Base-by-base conservation (phyloP, 2,329 filamentous ascomycete species). In the Bipolaris sorokiniana region DNA sequence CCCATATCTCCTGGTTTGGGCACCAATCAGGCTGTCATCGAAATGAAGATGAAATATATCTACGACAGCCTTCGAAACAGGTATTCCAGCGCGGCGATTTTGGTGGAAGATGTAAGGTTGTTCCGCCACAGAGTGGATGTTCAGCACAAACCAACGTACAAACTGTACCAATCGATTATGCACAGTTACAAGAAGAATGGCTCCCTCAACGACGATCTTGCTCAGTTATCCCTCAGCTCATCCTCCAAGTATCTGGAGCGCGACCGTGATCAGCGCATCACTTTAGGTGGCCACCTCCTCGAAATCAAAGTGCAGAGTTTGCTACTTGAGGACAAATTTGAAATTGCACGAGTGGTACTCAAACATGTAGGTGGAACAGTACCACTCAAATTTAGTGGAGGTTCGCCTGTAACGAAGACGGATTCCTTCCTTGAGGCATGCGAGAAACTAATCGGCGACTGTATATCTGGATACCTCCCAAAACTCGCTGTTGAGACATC, bases 141-240 rank as follows among this genome's bases (percentile, higher is more conserved):
- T 9, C 70, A 71, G 40, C 67, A 79, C 46, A 72, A 79, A 41
- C 77, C 77, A 2, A 67, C 67, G 0, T 69, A 74, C 45, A 79
- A 76, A 48, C 75, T 80, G 13, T 69, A 78, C 28, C 71, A 79
- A 42, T 77, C 78, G 11, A 75, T 63, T 0, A 26, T 75, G 6
- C 59, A 72, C 41, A 61, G 65, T 6, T 61, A 53, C 40, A 20
- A 44, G 6, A 51, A 51, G 23, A 37, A 55, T 13, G 11, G 23
- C 10, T 45, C 67, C 44, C 50, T 75, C 7, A 68, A 69, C 26
- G 47, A 48, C 9, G 34, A 44, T 3, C 36, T 73, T 33, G 55
- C 57, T 28, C 51, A 47, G 26, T 49, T 77, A 26, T 62, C 40
- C 0, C 37, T 76, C 26, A 15, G 62, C 15, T 26, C 51, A 7